Base-by-base conservation (phyloP, 1,139 yeast species). In the Hansenula sp. region DNA sequence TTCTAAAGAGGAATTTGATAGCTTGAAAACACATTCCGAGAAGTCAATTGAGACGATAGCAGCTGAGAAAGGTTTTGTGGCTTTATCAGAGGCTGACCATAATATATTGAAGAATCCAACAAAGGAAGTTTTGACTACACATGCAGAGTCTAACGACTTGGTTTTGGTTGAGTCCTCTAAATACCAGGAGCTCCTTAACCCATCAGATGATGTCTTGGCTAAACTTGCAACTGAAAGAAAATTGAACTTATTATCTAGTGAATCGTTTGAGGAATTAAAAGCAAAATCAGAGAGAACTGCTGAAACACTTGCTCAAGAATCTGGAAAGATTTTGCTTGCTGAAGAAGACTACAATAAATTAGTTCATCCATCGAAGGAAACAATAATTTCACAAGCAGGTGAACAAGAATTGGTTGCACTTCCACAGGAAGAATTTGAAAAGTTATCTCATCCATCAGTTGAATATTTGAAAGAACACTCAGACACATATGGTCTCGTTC, bases 101-200 rank as follows among this genome's bases (percentile, higher is more conserved):
- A 41, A 45, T 9, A 50, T 59, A 19, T 46, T 54, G 12, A 56
- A 54, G 16, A 36, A 48, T 3, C 48, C 50, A 10, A 41, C 54
- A 7, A 48, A 48, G 34, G 52, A 51, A 1, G 50, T 56, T 6
- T 43, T 65, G 9, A 39, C 50, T 32, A 44, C 41, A 11, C 55
- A 55, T 28, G 48, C 51, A 29, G 37, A 47, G 19, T 47, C 48
- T 16, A 68, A 75, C 43, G 73, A 76, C 34, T 57, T 79, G 41
- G 69, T 72, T 13, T 50, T 77, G 14, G 48, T 82, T 18, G 66
- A 82, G 4, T 54, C 60, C 34, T 72, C 69, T 2, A 68, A 68
- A 34, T 61, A 62, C 38, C 53, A 54, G 13, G 38, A 44, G 21
- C 48, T 57, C n/a, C 56, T 55, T 19, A 41, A 48, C 4, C 55